Conservation (phyloP, 129 eudicot species). For the Artemisia tridentata region DNA sequence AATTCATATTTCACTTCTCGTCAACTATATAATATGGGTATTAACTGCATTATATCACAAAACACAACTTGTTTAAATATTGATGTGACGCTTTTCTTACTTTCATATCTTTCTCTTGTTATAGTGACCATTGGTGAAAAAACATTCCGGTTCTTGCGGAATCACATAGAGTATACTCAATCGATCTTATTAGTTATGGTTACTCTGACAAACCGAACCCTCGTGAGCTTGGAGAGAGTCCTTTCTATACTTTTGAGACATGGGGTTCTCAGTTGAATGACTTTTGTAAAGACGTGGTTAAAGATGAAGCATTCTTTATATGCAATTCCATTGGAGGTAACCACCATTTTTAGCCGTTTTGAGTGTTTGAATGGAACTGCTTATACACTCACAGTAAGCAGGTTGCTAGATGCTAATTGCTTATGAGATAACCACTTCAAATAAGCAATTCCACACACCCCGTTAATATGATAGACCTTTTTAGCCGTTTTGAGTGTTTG, state of each 20-base stretch:
- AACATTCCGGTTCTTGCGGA: constrained; percentile 74
- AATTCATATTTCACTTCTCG: constrained; percentile 56
- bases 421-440: too few species aligned
- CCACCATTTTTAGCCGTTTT: too few species aligned
- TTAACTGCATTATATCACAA: constrained; percentile 28
- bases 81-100: constrained; percentile 3
- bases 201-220: constrained; percentile 99
- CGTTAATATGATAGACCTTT: too few species aligned
- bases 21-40: constrained; percentile 67
- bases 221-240: constrained; percentile 53
- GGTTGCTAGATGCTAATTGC: too few species aligned
- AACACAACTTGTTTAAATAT: not conserved
- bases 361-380: too few species aligned
- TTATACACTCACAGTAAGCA: too few species aligned
- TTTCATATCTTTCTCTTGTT: not conserved
- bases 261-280: constrained; percentile 94
- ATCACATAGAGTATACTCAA: constrained; percentile 75
- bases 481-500: too few species aligned
- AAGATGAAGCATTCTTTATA: constrained; percentile 79
- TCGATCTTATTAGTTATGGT: constrained; percentile 95
- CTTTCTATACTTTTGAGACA: constrained; percentile 87
- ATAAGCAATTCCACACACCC: too few species aligned
- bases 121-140: constrained; percentile 98
- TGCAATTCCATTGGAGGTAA: constrained; percentile 99
- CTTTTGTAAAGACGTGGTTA: constrained; percentile 64